Evolutionary conservation across 2,329 filamentous ascomycete genomes (phyloP), one percentile per base, ranked within the genome.

Genomic region (Phaeoacremonium minimum): DNA sequence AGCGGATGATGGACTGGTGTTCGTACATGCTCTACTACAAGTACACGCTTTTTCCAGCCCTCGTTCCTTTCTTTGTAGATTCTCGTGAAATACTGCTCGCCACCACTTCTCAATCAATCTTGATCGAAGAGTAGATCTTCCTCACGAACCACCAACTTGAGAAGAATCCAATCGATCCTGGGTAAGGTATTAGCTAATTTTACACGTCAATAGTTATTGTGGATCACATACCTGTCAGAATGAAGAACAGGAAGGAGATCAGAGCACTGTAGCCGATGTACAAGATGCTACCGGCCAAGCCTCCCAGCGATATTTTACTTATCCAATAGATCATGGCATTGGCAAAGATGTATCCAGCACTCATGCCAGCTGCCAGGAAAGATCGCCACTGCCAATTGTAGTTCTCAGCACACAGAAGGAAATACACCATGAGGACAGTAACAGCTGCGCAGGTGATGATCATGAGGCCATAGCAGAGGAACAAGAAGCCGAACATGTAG

Each of bases 401-500:
- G 64, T 98, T 93, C 66, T 98, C 93, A 1, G 87, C 83, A 57
- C 91, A 97, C 12, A 98, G 80, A 49, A 98, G 60, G 70, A 97
- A 97, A 65, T 98, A 98, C 0, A 96, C 87, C 75, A 97, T 83
- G 14, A 98, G 70, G 7, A 97, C 83, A 1, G 93, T 97, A 28
- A 94, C 91, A 1, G 90, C 84, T 0, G 91, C 91, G 41, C 85
- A 89, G 2, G 93, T 97, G 51, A 95, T 85, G 50, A 97, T 88
- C 89, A 98, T 96, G 33, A 98, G 77, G 9, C 87, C 90, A 56
- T 95, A 98, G 73, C 90, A 96, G 38, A 98, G 76, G 73, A 98
- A 98, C 22, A 98, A 71, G 74, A 98, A 98, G 15, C 93, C 93
- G 53, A 98, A 98, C 93, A 98, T 98, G 75, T 98, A 98, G 73